Evolutionary conservation across 2,329 filamentous ascomycete species (phyloP), one percentile per base, ranked within the genome.

Genomic region (Stagonosporopsis cucurbitacearum): DNA sequence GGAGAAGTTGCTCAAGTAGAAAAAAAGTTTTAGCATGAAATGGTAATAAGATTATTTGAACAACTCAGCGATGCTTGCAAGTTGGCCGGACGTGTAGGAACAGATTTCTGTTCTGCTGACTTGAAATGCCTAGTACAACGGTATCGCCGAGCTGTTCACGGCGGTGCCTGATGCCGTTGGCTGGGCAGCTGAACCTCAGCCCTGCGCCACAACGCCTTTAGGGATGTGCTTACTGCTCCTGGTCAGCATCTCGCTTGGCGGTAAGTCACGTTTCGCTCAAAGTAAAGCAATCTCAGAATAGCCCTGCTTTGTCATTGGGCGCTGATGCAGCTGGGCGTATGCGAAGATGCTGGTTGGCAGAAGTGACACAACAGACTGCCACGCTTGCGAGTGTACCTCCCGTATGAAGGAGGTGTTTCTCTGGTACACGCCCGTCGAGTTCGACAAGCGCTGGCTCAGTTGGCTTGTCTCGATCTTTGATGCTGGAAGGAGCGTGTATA

Each of bases 1-100:
- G 55, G 82, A 85, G 75, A 86, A 85, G 75, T 78, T 92, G 46
- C 81, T 95, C 67, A 69, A 73, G 51, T 74, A 70, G 28, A 12
- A 59, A 28, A 36, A 25, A 6, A n/a, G n/a, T n/a, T 3, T 37
- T 33, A 37, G 35, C 35, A 20, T 28, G 12, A 22, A 35, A 26
- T 35, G 33, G 7, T 20, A 41, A 33, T 12, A 26, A 33, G 13
- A 25, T 15, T 20, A 6, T 13, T 15, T 40, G 20, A 36, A 20
- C 17, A 9, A 36, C 33, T 4, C 13, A 19, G 33, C n/a, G 4
- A 17, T 17, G n/a, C 7, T 11, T 4, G 17, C n/a, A 17, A 12
- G 9, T 20, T n/a, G n/a, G n/a, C n/a, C n/a, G 33, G 12, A 9
- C 9, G 17, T 9, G 33, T n/a, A 35, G 4, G 3, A 11, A 13